Conservation (phyloP, 768 basidiomycete species). For the Panellus pusillus region DNA sequence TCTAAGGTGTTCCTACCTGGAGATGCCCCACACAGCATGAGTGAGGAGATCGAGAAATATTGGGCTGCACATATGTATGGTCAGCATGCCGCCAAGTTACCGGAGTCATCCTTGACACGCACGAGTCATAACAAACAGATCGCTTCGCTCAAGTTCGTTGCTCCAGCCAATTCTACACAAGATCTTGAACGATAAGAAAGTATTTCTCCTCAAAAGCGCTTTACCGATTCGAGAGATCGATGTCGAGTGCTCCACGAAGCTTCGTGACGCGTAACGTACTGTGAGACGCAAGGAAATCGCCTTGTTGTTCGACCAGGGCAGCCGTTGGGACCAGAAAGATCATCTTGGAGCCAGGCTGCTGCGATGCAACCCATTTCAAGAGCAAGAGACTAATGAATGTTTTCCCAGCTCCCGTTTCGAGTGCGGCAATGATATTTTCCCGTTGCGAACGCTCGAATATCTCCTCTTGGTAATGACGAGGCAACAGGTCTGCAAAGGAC, state of each 20-base stretch:
- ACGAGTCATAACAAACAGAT: conserved; percentile 89
- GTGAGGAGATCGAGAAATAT: conserved; percentile 79
- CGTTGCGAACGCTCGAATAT: conserved; percentile 61
- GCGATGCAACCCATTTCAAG: conserved; percentile 71
- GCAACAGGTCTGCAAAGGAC: conserved; percentile 12
- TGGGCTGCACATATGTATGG: conserved; percentile 52
- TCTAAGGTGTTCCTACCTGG: conserved; percentile 41
- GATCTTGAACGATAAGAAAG: background rate
- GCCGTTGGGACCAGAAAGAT: conserved; percentile 87
- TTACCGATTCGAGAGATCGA: conserved; percentile 59
- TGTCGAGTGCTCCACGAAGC: conserved; percentile 69
- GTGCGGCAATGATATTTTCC: conserved; percentile 71
- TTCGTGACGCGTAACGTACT: conserved; percentile 67
- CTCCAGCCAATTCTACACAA: conserved; percentile 54
- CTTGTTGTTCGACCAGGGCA: conserved; percentile 82
- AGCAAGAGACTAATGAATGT: conserved; percentile 74
- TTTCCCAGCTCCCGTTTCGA: conserved; percentile 78
- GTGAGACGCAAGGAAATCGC: conserved; percentile 62
- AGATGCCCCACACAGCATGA: conserved; percentile 79
- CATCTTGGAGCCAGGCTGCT: conserved; percentile 56
- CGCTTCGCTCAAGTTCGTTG: conserved; percentile 57
- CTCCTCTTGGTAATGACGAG: conserved; percentile 70
- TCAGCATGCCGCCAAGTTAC: background rate
- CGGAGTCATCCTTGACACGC: conserved; percentile 11
- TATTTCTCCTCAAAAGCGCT: background rate